phyloP scores from a whole-genome alignment of 2,329 filamentous ascomycete species.

The Fusarium irregulare region DNA sequence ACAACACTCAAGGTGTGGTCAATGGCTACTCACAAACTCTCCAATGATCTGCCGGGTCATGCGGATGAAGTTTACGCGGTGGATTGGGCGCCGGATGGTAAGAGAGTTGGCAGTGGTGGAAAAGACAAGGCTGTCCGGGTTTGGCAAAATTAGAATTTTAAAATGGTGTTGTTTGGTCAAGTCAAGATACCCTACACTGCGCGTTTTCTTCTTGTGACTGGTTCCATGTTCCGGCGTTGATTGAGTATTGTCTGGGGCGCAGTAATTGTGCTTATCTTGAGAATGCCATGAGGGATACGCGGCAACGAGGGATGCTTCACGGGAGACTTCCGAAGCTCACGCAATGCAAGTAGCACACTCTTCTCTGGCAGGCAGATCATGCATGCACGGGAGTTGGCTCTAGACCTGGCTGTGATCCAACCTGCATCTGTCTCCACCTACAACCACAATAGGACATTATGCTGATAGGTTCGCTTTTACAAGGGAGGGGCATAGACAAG shows the following conservation, averaged over 20 bases:
- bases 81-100: slow-evolving; percentile 93
- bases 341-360: not conserved
- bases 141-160: slow-evolving; percentile 67
- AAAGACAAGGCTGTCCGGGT: slow-evolving; percentile 84
- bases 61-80: slow-evolving; percentile 93
- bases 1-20: slow-evolving; percentile 97
- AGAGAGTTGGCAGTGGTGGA: slow-evolving; percentile 89
- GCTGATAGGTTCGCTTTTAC: slow-evolving; percentile 43
- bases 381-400: slow-evolving; percentile 35
- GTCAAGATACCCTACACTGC: slow-evolving; percentile 39
- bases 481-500: slow-evolving; percentile 19
- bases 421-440: slow-evolving; percentile 14
- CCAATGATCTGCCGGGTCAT: slow-evolving; percentile 85
- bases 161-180: slow-evolving; percentile 28
- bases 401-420: slow-evolving; percentile 19
- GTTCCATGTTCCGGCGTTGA: not conserved
- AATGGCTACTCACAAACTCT: slow-evolving; percentile 83
- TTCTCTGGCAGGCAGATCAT: slow-evolving; percentile 26
- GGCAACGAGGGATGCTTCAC: slow-evolving; percentile 32
- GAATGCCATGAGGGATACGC: slow-evolving; percentile 5
- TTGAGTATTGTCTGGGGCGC: not conserved
- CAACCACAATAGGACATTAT: not conserved
- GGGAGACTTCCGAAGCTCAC: slow-evolving; percentile 27
- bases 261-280: slow-evolving; percentile 30
- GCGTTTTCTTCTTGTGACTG: not conserved